Evolutionary conservation across 106 monocot genomes (phyloP).

Genomic region (Dendrobium catenatum): DNA sequence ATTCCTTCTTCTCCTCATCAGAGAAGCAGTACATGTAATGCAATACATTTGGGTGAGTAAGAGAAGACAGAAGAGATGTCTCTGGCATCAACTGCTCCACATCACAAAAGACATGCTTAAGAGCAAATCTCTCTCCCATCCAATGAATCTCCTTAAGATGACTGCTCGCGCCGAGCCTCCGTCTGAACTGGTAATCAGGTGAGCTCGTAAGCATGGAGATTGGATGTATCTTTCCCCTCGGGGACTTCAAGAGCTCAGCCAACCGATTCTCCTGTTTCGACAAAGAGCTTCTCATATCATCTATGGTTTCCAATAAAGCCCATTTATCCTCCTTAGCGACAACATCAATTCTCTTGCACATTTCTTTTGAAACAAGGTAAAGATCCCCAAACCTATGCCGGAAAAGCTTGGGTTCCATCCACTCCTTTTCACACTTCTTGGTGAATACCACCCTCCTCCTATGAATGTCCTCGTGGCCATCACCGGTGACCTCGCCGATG

Average conservation of each 20-base stretch:
- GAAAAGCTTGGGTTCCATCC: constrained; percentile 53
- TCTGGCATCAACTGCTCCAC: constrained; percentile 31
- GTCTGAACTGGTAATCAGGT: constrained; percentile 51
- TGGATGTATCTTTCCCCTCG: constrained; percentile 41
- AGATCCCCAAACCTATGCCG: constrained; percentile 33
- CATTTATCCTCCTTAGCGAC: constrained; percentile 54
- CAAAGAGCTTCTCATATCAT: constrained; percentile 18
- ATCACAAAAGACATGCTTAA: constrained; percentile 58
- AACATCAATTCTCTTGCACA: constrained; percentile 29
- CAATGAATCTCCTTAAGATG: constrained; percentile 66
- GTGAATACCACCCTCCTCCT: constrained; percentile 27
- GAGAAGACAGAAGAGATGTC: constrained; percentile 33
- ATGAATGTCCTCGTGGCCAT: constrained; percentile 27
- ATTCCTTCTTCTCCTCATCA: constrained; percentile 67
- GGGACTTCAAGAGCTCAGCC: constrained; percentile 32
- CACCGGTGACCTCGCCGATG: constrained; percentile 43
- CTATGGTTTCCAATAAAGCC: constrained; percentile 32
- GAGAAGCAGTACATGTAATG: constrained; percentile 46
- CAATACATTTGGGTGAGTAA: constrained; percentile 65
- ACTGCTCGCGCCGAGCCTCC: constrained; percentile 31
- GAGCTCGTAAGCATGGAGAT: constrained; percentile 26
- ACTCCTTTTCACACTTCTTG: constrained; percentile 57
- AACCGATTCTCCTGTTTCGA: constrained; percentile 40
- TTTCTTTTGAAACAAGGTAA: constrained; percentile 30
- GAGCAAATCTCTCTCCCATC: constrained; percentile 69